These are phyloP conservation scores for Aureoboletus auriporus DNA, from an alignment of 768 basidiomycete genomes.

Conservation along the genomic window DNA sequence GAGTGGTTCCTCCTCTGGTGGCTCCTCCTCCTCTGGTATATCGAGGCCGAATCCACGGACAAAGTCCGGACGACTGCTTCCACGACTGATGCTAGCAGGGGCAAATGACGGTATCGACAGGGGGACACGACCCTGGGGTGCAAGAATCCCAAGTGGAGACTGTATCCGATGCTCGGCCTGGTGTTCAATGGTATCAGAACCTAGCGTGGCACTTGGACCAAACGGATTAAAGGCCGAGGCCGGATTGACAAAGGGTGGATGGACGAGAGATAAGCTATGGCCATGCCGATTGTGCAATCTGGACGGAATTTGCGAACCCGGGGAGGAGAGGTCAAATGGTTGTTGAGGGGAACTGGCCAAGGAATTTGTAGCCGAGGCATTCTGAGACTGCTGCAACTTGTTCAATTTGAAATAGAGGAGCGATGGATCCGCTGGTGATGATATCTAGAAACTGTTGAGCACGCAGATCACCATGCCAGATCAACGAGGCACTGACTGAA, in stretches of 20 bases:
- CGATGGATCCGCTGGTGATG: constrained; percentile 86
- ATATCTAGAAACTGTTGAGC: constrained; percentile 53
- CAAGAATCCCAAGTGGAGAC: constrained; percentile 38
- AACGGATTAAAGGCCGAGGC: constrained; percentile 59
- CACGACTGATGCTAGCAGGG: constrained; percentile 39
- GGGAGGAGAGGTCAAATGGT: constrained; percentile 50
- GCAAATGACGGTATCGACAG: constrained; percentile 42
- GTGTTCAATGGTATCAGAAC: constrained; percentile 43
- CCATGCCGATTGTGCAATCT: constrained; percentile 58
- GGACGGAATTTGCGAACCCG: constrained; percentile 34
- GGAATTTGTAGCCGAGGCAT: constrained; percentile 47
- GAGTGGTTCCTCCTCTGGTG: constrained; percentile 41
- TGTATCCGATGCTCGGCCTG: constrained; percentile 21
- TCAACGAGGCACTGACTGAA: constrained; percentile 53
- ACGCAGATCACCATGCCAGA: constrained; percentile 13
- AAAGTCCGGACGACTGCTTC: constrained; percentile 67
- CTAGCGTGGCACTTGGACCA: constrained; percentile 51
- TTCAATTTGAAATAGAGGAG: constrained; percentile 78
- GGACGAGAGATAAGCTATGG: constrained; percentile 69
- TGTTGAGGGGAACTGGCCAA: constrained; percentile 65
- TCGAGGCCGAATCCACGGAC: constrained; percentile 77
- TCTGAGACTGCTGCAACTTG: constrained; percentile 74
- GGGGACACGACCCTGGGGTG: constrained; percentile 55
- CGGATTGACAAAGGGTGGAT: constrained; percentile 33
- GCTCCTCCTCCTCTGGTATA: constrained; percentile 71